Conservation (phyloP, 202 grass and related monocot genomes). For the Carex sylvatica region DNA sequence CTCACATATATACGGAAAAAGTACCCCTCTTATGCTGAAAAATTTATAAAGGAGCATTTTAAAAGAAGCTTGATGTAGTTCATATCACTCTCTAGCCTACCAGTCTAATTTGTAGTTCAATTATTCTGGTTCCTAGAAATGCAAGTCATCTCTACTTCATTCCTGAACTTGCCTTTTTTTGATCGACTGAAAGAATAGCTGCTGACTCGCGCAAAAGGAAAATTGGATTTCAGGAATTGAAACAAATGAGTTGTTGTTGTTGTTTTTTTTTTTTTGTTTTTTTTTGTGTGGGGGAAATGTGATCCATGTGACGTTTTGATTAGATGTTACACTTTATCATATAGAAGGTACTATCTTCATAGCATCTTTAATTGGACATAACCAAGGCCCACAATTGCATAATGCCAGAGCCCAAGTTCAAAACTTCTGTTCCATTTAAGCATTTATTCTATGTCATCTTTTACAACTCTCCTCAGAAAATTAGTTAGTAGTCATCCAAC, state of each 20-base stretch:
- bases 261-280: background rate
- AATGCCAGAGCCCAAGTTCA: background rate
- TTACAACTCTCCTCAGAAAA: background rate
- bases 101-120: conserved; percentile 2
- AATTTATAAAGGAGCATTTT: conserved; percentile 85
- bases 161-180: background rate
- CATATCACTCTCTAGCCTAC: background rate
- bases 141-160: background rate
- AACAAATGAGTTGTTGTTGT: background rate
- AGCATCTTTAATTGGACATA: background rate
- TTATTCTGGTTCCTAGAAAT: conserved; percentile 12
- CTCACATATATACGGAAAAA: conserved; percentile 66
- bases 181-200: background rate
- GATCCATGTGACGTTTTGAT: background rate
- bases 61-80: conserved; percentile 60
- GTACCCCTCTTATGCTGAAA: conserved; percentile 69
- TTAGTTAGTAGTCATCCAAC: background rate
- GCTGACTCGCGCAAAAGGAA: background rate
- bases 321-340: background rate
- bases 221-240: conserved; percentile 8
- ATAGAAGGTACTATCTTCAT: background rate
- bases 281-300: background rate
- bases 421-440: background rate
- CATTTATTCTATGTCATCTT: background rate
- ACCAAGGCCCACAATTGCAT: background rate